Conservation (phyloP, 2,329 filamentous ascomycete genomes). For the Trichoderma oligosporum region DNA sequence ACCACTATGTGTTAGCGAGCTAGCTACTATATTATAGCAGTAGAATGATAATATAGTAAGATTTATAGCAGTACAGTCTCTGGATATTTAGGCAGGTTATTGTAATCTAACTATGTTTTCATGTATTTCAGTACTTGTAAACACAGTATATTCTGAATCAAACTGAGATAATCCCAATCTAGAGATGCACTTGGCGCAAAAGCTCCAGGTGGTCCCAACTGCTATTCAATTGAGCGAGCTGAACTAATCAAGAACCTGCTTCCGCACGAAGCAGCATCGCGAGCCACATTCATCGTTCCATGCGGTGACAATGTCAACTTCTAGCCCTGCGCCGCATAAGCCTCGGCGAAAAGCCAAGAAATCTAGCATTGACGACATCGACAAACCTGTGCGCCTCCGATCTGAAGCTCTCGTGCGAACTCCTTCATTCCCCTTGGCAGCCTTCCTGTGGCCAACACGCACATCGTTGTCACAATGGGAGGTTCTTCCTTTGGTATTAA, state of each 20-base stretch:
- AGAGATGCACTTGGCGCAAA: neutral
- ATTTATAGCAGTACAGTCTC: too few relatives aligned
- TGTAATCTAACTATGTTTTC: too few relatives aligned
- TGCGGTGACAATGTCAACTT: slow-evolving; percentile 43
- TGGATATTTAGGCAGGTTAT: too few relatives aligned
- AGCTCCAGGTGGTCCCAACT: slow-evolving; percentile 18
- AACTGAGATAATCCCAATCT: too few relatives aligned
- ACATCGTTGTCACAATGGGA: slow-evolving; percentile 88
- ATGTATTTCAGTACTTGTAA: too few relatives aligned
- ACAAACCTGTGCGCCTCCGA: slow-evolving; percentile 31
- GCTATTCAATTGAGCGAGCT: neutral
- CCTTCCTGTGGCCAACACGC: slow-evolving; percentile 91
- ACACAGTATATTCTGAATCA: too few relatives aligned
- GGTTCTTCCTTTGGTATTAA: slow-evolving; percentile 79
- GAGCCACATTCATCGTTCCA: slow-evolving; percentile 6
- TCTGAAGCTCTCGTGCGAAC: slow-evolving; percentile 47
- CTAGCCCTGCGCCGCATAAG: slow-evolving; percentile 54
- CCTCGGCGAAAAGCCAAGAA: slow-evolving; percentile 57
- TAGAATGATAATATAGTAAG: too few relatives aligned
- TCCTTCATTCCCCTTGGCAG: slow-evolving; percentile 83
- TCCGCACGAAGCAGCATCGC: slow-evolving; percentile 18
- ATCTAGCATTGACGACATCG: slow-evolving; percentile 39
- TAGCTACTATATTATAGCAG: too few relatives aligned
- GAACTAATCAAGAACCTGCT: neutral
- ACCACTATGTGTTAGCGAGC: too few relatives aligned